phyloP scores from a whole-genome alignment of 2,329 filamentous ascomycete species.

The Nemania diffusa region DNA sequence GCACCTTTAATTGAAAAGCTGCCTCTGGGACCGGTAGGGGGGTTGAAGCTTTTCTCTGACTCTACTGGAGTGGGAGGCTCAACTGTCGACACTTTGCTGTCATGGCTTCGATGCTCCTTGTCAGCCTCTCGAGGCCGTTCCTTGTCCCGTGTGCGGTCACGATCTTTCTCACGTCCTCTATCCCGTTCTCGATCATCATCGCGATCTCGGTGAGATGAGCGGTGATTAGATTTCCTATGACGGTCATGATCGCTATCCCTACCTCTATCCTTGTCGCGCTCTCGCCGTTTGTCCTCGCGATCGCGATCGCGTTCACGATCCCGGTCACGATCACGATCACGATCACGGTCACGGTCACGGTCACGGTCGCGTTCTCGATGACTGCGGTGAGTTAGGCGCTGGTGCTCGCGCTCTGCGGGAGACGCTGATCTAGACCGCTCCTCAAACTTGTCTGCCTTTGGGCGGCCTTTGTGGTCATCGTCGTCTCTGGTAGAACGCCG shows the following conservation, averaged over 20 bases:
- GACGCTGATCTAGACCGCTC: slow-evolving; percentile 74
- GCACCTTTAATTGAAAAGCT: slow-evolving; percentile 46
- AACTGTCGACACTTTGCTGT: slow-evolving; percentile 50
- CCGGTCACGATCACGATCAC: slow-evolving; percentile 48
- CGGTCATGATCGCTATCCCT: slow-evolving; percentile 51
- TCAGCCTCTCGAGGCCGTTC: slow-evolving; percentile 54
- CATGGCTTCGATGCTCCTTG: slow-evolving; percentile 49
- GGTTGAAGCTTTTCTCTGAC: slow-evolving; percentile 55
- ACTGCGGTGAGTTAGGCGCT: slow-evolving; percentile 59
- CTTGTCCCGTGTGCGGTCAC: slow-evolving; percentile 50
- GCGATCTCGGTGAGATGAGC: slow-evolving; percentile 55
- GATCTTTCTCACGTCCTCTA: slow-evolving; percentile 49
- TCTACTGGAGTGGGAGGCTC: slow-evolving; percentile 48
- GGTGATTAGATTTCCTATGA: slow-evolving; percentile 53
- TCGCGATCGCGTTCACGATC: slow-evolving; percentile 53
- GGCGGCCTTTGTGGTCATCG: slow-evolving; percentile 54
- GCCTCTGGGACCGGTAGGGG: slow-evolving; percentile 54
- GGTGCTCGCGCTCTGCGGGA: slow-evolving; percentile 60
- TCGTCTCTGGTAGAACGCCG: slow-evolving; percentile 59
- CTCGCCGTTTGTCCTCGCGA: slow-evolving; percentile 52
- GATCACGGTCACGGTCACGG: slow-evolving; percentile 56
- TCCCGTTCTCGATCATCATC: slow-evolving; percentile 57
- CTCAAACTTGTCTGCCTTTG: slow-evolving; percentile 56
- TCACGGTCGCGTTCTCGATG: slow-evolving; percentile 52
- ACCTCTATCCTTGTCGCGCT: slow-evolving; percentile 53